Base-by-base conservation (phyloP, 2,329 filamentous ascomycete genomes). In the Cladosporium austrohemisphaericum region DNA sequence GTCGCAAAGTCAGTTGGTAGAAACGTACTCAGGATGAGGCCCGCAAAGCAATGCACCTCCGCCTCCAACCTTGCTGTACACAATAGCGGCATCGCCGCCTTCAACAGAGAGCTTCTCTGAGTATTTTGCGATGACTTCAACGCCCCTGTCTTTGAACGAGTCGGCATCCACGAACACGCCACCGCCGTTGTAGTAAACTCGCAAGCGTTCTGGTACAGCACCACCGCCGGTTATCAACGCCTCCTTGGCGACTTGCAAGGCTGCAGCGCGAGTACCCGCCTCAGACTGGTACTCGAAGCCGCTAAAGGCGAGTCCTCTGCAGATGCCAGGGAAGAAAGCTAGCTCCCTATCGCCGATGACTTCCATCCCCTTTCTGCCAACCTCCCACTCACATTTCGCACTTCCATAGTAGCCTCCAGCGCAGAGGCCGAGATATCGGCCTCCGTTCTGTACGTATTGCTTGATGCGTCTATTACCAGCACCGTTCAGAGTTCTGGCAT, bases 241-340 rank as follows among this genome's bases (percentile, higher is more conserved):
- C 2, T 74, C 75, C 55, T 80, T 81, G 10, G 79, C 73, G 10
- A 93, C 81, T 45, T 75, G 77, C 37, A 97, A 59, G 50, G 78
- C 76, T 1, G 82, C 83, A 2, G 88, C 88, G 58, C 81, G 79
- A 1, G 93, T 88, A 1, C 93, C 93, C 37, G 73, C 81, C 70
- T 98, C 93, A 60, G 87, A 93, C 49, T 86, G 79, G 70, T 98
- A 98, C 60, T 86, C 81, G 65, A 98, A 98, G 0, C 93, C 93
- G 32, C 79, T 75, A 68, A 95, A 96, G 3, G 92, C 92, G 52
- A 88, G 79, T 0, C 93, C 93, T 44, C 91, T 81, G 66, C 90
- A 95, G 1, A 75, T 84, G 0, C 90, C 92, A 0, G 91, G 90
- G 63, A 87, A 98, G 72, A 98, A 96, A 0, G 73, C 84, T 43